Evolutionary conservation across 208 protist species (phyloP).

Genomic region (Leishmania mexicana): DNA sequence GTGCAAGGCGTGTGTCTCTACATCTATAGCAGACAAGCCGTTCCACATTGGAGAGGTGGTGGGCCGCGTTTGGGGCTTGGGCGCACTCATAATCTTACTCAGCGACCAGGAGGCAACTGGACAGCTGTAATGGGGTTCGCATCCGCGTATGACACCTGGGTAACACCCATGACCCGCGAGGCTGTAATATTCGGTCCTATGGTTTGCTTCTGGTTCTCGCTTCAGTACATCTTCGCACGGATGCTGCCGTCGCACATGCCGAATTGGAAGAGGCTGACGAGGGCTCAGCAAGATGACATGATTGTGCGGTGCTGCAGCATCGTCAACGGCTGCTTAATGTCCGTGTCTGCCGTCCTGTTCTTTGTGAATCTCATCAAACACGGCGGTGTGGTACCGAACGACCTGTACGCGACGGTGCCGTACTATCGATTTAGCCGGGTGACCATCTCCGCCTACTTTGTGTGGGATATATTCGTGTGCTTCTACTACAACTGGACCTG

Average conservation of each 20-base stretch:
- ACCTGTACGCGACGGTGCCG: slow-evolving; percentile 56
- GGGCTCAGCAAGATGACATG: slow-evolving; percentile 51
- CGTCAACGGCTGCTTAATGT: slow-evolving; percentile 76
- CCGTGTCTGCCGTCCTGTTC: slow-evolving; percentile 61
- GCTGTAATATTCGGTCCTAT: slow-evolving; percentile 53
- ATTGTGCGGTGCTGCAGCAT: slow-evolving; percentile 70
- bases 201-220: slow-evolving; percentile 59
- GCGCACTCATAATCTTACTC: not conserved
- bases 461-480: slow-evolving; percentile 84
- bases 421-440: slow-evolving; percentile 73
- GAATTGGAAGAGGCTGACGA: slow-evolving; percentile 39
- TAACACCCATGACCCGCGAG: slow-evolving; percentile 62
- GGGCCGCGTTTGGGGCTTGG: not conserved
- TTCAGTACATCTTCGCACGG: slow-evolving; percentile 39
- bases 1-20: not conserved
- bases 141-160: slow-evolving; percentile 62
- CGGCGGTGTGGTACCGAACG: slow-evolving; percentile 33
- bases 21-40: not conserved
- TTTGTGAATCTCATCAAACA: slow-evolving; percentile 38
- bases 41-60: not conserved
- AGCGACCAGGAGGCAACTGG: not conserved
- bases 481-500: slow-evolving; percentile 69
- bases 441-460: slow-evolving; percentile 77
- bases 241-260: slow-evolving; percentile 39
- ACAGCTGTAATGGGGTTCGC: slow-evolving; percentile 50